These are phyloP conservation scores for Adansonia rubrostipa DNA, from an alignment of 441 rosid species.

Conservation along the genomic window DNA sequence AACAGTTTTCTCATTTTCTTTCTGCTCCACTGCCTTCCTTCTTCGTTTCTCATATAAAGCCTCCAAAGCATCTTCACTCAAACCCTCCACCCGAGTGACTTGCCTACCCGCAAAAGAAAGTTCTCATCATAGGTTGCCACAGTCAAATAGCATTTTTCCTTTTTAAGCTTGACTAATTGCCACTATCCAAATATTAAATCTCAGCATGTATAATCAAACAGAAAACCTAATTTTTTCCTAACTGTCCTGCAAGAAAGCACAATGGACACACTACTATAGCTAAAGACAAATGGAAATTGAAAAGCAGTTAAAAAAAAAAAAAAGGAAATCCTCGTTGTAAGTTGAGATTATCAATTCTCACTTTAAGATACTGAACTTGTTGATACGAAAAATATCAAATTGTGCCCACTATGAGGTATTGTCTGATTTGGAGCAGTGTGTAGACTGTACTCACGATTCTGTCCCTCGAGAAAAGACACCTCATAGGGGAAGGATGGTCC, in stretches of 20 bases:
- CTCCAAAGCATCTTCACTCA: conserved; percentile 60
- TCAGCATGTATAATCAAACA: not conserved
- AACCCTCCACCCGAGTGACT: conserved; percentile 59
- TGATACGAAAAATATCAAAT: not conserved
- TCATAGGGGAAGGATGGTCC: no score
- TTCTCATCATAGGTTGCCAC: not conserved
- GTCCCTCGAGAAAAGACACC: no score
- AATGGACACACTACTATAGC: not conserved
- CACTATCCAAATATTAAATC: not conserved
- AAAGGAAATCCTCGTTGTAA: not conserved
- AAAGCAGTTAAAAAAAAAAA: not conserved
- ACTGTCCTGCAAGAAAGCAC: not conserved
- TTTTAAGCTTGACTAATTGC: not conserved
- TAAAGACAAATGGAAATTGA: not conserved
- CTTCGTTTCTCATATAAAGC: conserved; percentile 65
- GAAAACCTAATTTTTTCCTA: not conserved
- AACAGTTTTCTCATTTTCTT: conserved; percentile 47
- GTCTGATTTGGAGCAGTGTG: no score
- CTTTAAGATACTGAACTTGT: not conserved
- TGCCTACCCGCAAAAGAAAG: conserved; percentile 46
- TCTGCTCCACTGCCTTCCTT: conserved; percentile 40
- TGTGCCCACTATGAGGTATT: not conserved
- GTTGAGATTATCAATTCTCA: not conserved
- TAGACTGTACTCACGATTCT: no score
- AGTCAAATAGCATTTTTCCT: not conserved